Percentiles rank a stretch among this genome's conserved stretches.
These are phyloP conservation scores for Letharia columbiana DNA, from an alignment of 495 filamentous ascomycete genomes.

Conservation along the genomic window DNA sequence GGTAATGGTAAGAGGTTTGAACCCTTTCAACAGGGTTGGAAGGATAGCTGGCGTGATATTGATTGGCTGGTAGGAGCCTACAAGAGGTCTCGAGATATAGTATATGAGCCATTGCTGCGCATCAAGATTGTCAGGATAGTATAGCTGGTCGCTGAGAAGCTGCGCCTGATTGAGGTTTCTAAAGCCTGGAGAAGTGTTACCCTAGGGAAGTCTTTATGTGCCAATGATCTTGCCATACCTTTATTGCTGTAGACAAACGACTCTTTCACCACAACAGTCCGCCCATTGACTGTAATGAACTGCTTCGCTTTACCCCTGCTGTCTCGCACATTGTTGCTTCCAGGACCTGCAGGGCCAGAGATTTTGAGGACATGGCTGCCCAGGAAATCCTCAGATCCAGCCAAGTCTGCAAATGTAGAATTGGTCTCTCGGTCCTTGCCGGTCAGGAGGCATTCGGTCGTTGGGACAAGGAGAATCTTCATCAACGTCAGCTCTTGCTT, in stretches of 20 bases:
- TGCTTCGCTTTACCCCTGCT: conserved; percentile 88
- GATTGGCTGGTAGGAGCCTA: conserved; percentile 72
- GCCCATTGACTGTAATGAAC: conserved; percentile 83
- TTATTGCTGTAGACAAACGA: conserved; percentile 91
- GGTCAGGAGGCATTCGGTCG: conserved; percentile 80
- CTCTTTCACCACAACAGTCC: conserved; percentile 92
- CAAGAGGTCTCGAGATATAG: conserved; percentile 86
- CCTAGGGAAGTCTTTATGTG: background rate
- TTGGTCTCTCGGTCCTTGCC: conserved; percentile 84
- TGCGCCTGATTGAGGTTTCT: conserved; percentile 85
- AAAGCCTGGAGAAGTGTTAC: conserved; percentile 55
- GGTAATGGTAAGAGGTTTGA: conserved; percentile 28
- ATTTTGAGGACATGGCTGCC: conserved; percentile 94
- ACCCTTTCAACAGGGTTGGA: conserved; percentile 33
- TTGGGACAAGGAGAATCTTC: conserved; percentile 84
- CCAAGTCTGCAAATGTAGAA: conserved; percentile 66
- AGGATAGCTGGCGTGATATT: conserved; percentile 55
- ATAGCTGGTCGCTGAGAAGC: conserved; percentile 76
- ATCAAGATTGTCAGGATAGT: conserved; percentile 74
- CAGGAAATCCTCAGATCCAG: conserved; percentile 85
- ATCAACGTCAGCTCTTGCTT: background rate
- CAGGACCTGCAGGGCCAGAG: conserved; percentile 46
- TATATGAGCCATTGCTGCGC: conserved; percentile 91
- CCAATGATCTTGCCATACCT: conserved; percentile 44
- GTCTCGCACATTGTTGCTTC: conserved; percentile 67